Percentiles rank a stretch among this genome's conserved stretches.
Conservation (phyloP, 805 yeast species). For the Ogataea haglerorum region DNA sequence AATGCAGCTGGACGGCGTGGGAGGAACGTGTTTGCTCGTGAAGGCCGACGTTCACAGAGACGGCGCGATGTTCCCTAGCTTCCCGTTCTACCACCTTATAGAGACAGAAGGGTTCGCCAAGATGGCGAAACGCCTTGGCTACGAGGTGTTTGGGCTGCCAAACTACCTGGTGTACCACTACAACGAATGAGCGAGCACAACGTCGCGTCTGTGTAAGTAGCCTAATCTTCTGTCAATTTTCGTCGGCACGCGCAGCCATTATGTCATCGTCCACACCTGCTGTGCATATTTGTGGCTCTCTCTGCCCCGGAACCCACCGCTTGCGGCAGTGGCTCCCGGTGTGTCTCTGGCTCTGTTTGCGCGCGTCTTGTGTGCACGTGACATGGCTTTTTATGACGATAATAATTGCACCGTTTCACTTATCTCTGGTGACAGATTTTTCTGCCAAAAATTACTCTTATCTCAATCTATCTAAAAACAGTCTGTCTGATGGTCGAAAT, state of each 20-base stretch:
- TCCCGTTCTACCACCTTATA: conserved; percentile 93
- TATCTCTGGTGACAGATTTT: conserved; percentile 1
- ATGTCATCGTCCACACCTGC: background rate
- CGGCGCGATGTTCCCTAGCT: conserved; percentile 99
- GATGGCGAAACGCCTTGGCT: conserved; percentile 94
- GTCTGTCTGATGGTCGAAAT: background rate
- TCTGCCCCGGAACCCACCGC: background rate
- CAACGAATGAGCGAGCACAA: conserved; percentile 51
- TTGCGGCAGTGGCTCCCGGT: background rate
- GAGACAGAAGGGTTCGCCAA: conserved; percentile 99
- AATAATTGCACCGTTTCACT: conserved; percentile 3
- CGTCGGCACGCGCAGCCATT: background rate
- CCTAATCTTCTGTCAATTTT: background rate
- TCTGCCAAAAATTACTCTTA: conserved; percentile 8
- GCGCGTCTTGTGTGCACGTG: background rate
- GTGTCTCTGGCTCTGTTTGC: background rate
- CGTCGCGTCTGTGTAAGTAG: background rate
- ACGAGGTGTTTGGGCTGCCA: conserved; percentile 89
- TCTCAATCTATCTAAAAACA: conserved; percentile 3
- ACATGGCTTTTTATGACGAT: background rate
- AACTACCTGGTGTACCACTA: conserved; percentile 90
- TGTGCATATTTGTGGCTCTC: background rate
- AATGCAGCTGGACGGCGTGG: conserved; percentile 93
- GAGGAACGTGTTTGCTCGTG: conserved; percentile 94
- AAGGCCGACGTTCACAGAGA: conserved; percentile 98